These are phyloP conservation scores for Nothophaeocryptopus gaeumannii DNA, from an alignment of 2,329 filamentous ascomycete genomes.

Conservation along the genomic window DNA sequence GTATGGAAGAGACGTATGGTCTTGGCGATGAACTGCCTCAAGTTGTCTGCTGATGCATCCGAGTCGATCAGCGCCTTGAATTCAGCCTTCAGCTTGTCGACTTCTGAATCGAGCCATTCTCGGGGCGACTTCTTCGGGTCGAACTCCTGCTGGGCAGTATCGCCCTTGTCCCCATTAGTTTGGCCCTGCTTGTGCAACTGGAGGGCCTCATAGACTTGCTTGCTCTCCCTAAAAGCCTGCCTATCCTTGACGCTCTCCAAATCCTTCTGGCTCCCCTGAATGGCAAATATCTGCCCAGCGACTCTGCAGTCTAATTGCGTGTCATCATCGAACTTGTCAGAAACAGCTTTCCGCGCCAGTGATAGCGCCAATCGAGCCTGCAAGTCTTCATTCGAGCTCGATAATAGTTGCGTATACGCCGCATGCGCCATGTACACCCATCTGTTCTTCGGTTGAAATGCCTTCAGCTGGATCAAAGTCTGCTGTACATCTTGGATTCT, in stretches of 20 bases:
- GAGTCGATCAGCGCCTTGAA: slow-evolving; percentile 21
- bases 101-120: slow-evolving; percentile 24
- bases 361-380: slow-evolving; percentile 29
- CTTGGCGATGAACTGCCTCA: slow-evolving; percentile 26
- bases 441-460: slow-evolving; percentile 30
- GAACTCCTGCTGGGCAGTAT: not conserved
- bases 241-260: slow-evolving; percentile 25
- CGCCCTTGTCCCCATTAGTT: slow-evolving; percentile 1
- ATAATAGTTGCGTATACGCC: slow-evolving; percentile 34
- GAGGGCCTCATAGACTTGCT: slow-evolving; percentile 31
- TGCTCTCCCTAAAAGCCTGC: slow-evolving; percentile 28
- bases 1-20: slow-evolving; percentile 28
- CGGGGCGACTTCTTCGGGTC: slow-evolving; percentile 10
- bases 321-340: slow-evolving; percentile 32
- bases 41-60: slow-evolving; percentile 11
- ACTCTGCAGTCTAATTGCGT: slow-evolving; percentile 31
- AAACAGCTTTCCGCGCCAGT: slow-evolving; percentile 33
- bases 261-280: slow-evolving; percentile 28
- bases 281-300: slow-evolving; percentile 34
- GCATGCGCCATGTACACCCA: slow-evolving; percentile 36
- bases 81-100: slow-evolving; percentile 24
- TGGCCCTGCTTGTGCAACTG: slow-evolving; percentile 11
- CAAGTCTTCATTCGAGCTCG: slow-evolving; percentile 29
- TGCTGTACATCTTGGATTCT: slow-evolving; percentile 34
- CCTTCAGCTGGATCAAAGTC: slow-evolving; percentile 35